Evolutionary conservation across 192 early-diverging fungal species (phyloP).

Genomic region (Polychytrium aggregatum): DNA sequence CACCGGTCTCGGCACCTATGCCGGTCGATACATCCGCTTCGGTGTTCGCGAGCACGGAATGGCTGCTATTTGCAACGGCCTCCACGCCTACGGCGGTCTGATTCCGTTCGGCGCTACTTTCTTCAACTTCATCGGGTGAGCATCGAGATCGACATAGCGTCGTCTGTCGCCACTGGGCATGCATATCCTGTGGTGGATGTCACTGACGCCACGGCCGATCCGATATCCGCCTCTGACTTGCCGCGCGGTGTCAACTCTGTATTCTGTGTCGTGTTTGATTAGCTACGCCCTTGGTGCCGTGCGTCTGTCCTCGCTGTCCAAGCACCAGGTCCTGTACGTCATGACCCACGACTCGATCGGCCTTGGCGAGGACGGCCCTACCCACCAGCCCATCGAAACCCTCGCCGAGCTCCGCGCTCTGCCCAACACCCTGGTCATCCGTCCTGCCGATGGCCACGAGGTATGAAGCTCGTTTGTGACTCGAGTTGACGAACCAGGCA

Average conservation of each 20-base stretch:
- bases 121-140: conserved; percentile 73
- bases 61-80: conserved; percentile 86
- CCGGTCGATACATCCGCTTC: conserved; percentile 83
- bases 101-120: conserved; percentile 77
- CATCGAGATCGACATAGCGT: no score
- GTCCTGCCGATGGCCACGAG: conserved; percentile 94
- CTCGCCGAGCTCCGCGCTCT: conserved; percentile 76
- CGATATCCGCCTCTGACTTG: no score
- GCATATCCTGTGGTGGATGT: no score
- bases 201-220: no score
- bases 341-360: conserved; percentile 99
- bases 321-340: conserved; percentile 87
- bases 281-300: conserved; percentile 74
- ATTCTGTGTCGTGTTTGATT: no score
- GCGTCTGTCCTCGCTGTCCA: conserved; percentile 79
- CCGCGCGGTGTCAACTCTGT: no score
- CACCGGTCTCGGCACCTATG: conserved; percentile 65
- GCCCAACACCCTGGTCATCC: conserved; percentile 76
- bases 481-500: background rate
- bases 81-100: conserved; percentile 70
- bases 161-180: no score
- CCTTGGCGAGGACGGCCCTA: conserved; percentile 96
- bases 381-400: conserved; percentile 97
- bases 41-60: conserved; percentile 98
- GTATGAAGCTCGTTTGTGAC: background rate